Base-by-base conservation (phyloP, 2,329 filamentous ascomycete genomes). In the Diaporthe velutina region DNA sequence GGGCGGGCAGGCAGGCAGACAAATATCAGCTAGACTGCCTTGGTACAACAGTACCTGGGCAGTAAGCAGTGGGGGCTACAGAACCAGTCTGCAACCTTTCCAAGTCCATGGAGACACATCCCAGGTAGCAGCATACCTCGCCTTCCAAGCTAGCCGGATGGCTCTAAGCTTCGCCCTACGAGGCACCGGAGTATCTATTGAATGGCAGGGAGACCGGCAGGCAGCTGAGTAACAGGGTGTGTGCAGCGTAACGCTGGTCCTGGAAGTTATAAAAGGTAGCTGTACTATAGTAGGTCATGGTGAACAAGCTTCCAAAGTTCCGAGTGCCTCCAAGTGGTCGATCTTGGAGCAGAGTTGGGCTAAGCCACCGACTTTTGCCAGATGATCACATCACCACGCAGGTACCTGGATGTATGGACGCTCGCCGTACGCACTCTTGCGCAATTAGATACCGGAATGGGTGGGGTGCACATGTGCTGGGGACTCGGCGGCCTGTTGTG, bases 401-500 rank as follows among this genome's bases (percentile, higher is more conserved):
- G 40, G 40, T 48, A 48, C 28, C 17, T 60, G 25, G 40, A 48
- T 22, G 42, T 3, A 35, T 25, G 19, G 42, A 19, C 42, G n/a
- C 22, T 66, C 42, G 3, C 45, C 19, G 3, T 35, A 9, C 15
- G 22, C n/a, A 9, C 64, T 52, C 33, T 28, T 22, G 3, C 19
- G 28, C 45, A 28, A 22, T 17, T 19, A 67, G 22, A 40, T n/a
- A 38, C 45, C 61, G 42, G 13, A 50, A 50, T 22, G 42, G 61
- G 22, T 28, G 45, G 22, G 19, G 25, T 22, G 40, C 25, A 42
- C 60, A 64, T 42, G 19, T 25, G 61, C 45, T 52, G 61, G 61
- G 30, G 45, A 67, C 42, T 67, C 64, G 64, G n/a, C 48, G n/a
- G 64, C 12, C 45, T 67, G 64, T 33, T 54, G 64, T 67, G 64